A percentile compares a stretch with the other conserved stretches of the same genome.
These are phyloP conservation scores for Keqinozyma sinolaborantium DNA, from an alignment of 1,139 yeast genomes.

Conservation along the genomic window DNA sequence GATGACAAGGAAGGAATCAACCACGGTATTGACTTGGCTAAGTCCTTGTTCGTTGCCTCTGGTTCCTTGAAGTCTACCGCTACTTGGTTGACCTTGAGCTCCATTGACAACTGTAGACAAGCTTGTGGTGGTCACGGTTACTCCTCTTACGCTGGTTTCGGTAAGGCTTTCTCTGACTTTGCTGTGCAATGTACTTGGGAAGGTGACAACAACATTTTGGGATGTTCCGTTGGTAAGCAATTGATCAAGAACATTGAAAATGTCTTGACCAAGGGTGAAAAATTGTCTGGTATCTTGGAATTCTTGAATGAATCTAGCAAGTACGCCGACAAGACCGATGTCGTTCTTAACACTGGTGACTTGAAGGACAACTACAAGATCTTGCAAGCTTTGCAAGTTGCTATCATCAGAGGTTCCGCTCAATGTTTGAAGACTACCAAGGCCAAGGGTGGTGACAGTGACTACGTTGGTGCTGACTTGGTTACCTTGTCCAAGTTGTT, in stretches of 20 bases:
- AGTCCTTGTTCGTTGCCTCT: constrained; percentile 44
- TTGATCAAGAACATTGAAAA: constrained; percentile 37
- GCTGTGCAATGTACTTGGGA: constrained; percentile 54
- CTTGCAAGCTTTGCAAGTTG: constrained; percentile 39
- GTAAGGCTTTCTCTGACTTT: constrained; percentile 47
- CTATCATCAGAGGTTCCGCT: constrained; percentile 36
- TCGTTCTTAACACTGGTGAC: constrained; percentile 26
- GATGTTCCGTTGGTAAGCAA: constrained; percentile 45
- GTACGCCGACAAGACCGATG: constrained; percentile 18
- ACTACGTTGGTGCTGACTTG: constrained; percentile 55
- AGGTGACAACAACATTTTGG: constrained; percentile 50
- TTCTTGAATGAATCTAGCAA: constrained; percentile 38
- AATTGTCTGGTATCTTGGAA: constrained; percentile 31
- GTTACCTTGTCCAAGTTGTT: constrained; percentile 56
- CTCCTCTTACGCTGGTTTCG: constrained; percentile 46
- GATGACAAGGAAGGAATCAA: constrained; percentile 36
- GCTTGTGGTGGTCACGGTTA: constrained; percentile 54
- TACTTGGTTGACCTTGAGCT: constrained; percentile 47
- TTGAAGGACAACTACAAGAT: constrained; percentile 29
- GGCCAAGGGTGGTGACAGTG: constrained; percentile 32
- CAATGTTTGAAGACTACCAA: constrained; percentile 29
- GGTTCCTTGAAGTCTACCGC: constrained; percentile 47
- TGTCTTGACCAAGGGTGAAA: constrained; percentile 28
- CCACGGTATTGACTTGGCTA: constrained; percentile 37
- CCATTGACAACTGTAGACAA: constrained; percentile 47